phyloP scores from a whole-genome alignment of 768 basidiomycete genomes.

The Rhodosporidiobolus odoratus region DNA sequence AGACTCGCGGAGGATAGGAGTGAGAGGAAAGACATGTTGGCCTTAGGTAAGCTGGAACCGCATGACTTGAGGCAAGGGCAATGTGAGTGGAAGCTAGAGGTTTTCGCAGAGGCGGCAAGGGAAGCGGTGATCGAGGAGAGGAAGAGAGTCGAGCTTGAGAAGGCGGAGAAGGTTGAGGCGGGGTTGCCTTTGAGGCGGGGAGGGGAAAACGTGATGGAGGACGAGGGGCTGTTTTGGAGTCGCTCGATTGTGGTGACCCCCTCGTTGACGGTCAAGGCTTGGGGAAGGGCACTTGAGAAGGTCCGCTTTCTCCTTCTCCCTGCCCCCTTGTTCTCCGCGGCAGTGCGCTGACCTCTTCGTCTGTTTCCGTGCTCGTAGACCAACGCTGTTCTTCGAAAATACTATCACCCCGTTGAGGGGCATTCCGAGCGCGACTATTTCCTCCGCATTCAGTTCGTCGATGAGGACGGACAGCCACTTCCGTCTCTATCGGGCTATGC shows the following conservation, averaged over 20 bases:
- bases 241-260: conserved; percentile 14
- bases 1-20: conserved; percentile 7
- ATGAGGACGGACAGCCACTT: conserved; percentile 16
- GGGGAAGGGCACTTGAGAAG: conserved; percentile 16
- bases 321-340: neutral
- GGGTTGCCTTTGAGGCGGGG: neutral
- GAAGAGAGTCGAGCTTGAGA: neutral
- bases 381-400: conserved; percentile 19
- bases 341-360: neutral
- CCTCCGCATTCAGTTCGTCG: conserved; percentile 27
- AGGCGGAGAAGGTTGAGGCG: neutral
- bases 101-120: neutral
- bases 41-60: neutral
- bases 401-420: neutral
- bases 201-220: neutral
- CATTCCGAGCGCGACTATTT: conserved; percentile 4
- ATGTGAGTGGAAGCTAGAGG: neutral
- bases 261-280: conserved; percentile 2
- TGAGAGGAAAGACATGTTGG: neutral
- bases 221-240: conserved; percentile 3
- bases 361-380: neutral
- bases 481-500: neutral
- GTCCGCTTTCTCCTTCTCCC: neutral
- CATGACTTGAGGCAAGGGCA: neutral
- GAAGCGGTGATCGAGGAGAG: neutral